Conservation (phyloP, 164 flowering plant genomes). For the Sextonia rubra region DNA sequence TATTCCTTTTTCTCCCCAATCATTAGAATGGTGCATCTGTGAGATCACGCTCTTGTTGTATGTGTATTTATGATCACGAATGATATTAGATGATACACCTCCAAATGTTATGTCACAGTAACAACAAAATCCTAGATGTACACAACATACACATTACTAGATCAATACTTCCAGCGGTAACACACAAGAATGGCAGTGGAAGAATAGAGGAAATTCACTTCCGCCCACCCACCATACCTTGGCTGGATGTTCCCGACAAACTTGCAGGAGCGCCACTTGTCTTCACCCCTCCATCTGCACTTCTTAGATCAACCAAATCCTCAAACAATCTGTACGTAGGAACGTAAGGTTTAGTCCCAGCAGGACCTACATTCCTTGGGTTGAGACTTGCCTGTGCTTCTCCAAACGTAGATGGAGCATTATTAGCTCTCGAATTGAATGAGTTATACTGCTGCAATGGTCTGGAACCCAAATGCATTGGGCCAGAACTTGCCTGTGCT, state of each 20-base stretch:
- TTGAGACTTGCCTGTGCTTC: conserved; percentile 18
- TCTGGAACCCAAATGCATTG: conserved; percentile 4
- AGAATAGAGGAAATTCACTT: conserved; percentile 7
- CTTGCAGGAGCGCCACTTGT: conserved; percentile 20
- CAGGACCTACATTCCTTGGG: conserved; percentile 20
- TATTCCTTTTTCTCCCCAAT: too few species aligned
- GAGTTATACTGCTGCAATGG: conserved; percentile 44
- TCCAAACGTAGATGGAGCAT: conserved; percentile 16
- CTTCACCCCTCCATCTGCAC: conserved; percentile 42
- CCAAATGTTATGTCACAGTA: too few species aligned
- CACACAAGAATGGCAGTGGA: neutral
- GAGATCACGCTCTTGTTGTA: too few species aligned
- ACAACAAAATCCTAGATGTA: too few species aligned
- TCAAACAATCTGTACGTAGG: conserved; percentile 87
- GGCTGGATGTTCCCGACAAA: conserved; percentile 35
- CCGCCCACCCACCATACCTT: conserved; percentile 25
- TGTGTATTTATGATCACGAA: too few species aligned
- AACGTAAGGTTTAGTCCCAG: conserved; percentile 60
- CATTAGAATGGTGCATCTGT: too few species aligned
- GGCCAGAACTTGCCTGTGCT: conserved; percentile 6
- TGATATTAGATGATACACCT: too few species aligned
- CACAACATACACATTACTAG: too few species aligned
- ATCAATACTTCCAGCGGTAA: neutral
- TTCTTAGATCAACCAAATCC: conserved; percentile 75
- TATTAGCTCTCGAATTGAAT: conserved; percentile 25